Conservation (phyloP, 805 yeast species). For the Spathaspora gorwiae region DNA sequence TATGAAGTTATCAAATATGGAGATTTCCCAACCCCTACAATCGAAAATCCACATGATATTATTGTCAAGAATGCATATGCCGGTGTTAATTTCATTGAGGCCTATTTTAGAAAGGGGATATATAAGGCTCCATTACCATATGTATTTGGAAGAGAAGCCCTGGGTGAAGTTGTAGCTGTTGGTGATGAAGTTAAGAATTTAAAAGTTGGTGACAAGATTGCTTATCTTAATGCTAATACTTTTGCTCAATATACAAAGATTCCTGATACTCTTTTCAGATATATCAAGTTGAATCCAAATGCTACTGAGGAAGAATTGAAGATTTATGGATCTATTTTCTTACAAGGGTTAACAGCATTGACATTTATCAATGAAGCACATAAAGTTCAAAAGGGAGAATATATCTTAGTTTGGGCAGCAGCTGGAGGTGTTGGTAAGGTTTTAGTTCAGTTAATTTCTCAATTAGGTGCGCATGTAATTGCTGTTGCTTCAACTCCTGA, state of each 20-base stretch:
- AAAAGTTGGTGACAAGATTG: slow-evolving; percentile 68
- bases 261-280: slow-evolving; percentile 17
- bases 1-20: slow-evolving; percentile 54
- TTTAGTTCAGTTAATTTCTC: slow-evolving; percentile 57
- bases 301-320: slow-evolving; percentile 47
- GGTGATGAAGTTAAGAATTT: slow-evolving; percentile 55
- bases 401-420: slow-evolving; percentile 80
- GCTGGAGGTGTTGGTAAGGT: slow-evolving; percentile 92
- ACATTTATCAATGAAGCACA: slow-evolving; percentile 67
- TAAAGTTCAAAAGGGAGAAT: slow-evolving; percentile 63
- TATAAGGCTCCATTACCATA: slow-evolving; percentile 62
- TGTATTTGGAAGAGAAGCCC: slow-evolving; percentile 68
- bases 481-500: slow-evolving; percentile 79
- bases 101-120: slow-evolving; percentile 75
- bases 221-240: slow-evolving; percentile 46
- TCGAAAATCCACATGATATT: slow-evolving; percentile 49
- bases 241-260: slow-evolving; percentile 73
- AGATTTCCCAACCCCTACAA: slow-evolving; percentile 56
- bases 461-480: slow-evolving; percentile 73
- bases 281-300: slow-evolving; percentile 46
- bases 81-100: slow-evolving; percentile 81
- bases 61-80: slow-evolving; percentile 69
- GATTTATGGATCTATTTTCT: slow-evolving; percentile 53
- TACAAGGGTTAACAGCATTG: slow-evolving; percentile 79
- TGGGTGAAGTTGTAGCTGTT: slow-evolving; percentile 62